Evolutionary conservation across 148 eudicot genomes (phyloP).

Genomic region (Gaultheria prostrata): DNA sequence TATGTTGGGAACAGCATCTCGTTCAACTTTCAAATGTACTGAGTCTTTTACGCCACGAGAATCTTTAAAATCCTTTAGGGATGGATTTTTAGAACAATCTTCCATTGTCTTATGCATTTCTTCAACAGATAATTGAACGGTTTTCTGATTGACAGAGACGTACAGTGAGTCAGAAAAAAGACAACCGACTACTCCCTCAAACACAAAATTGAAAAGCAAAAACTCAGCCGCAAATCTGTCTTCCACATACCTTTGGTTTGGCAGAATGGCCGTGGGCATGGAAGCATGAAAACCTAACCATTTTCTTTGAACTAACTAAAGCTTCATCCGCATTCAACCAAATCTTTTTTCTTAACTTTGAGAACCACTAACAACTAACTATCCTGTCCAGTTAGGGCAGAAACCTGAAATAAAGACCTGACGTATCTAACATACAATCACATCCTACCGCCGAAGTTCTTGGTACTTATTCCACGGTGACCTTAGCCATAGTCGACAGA

Average conservation of each 20-base stretch:
- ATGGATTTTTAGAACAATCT: constrained; percentile 37
- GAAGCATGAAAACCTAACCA: constrained; percentile 87
- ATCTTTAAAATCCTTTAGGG: constrained; percentile 20
- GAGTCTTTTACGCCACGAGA: constrained; percentile 13
- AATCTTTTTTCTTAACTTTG: constrained; percentile 22
- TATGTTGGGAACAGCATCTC: constrained; percentile 16
- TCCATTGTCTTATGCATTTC: constrained; percentile 64
- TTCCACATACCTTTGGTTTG: constrained; percentile 67
- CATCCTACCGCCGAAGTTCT: constrained; percentile 19
- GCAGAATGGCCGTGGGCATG: constrained; percentile 40
- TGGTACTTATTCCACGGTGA: constrained; percentile 17
- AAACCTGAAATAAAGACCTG: constrained; percentile 17
- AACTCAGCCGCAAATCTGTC: constrained; percentile 13
- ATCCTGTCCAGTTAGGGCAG: constrained; percentile 13
- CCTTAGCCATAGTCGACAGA: constrained; percentile 93
- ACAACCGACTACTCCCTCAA: background rate
- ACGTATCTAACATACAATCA: constrained; percentile 16
- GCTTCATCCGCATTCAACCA: constrained; percentile 31
- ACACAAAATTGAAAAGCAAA: constrained; percentile 7
- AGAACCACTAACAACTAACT: constrained; percentile 1
- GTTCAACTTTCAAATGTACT: constrained; percentile 23
- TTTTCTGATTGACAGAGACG: constrained; percentile 47
- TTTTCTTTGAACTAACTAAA: constrained; percentile 26
- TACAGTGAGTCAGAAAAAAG: constrained; percentile 13
- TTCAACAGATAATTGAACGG: constrained; percentile 53